Evolutionary conservation across 139 green algal species (phyloP).

Genomic region (Chlorella sorokiniana): DNA sequence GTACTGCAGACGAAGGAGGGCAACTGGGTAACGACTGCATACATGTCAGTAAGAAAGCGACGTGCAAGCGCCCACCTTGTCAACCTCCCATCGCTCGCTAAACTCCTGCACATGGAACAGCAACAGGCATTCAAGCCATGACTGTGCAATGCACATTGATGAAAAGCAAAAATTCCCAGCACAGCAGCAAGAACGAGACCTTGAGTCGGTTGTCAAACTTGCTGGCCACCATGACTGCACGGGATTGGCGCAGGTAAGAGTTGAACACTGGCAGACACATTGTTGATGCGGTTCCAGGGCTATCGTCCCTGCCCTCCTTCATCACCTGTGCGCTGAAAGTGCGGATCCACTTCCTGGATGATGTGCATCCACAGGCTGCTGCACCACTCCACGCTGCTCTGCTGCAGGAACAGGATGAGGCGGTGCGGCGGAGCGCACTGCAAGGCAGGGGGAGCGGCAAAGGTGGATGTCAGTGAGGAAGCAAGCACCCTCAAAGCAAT

Average conservation of each 20-base stretch:
- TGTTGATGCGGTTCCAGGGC: not conserved
- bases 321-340: slow-evolving; percentile 72
- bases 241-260: not conserved
- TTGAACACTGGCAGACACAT: not conserved
- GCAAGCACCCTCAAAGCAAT: not conserved
- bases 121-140: not conserved
- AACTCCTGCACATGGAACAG: slow-evolving; percentile 68
- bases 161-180: not conserved
- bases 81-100: slow-evolving; percentile 90
- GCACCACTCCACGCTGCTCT: slow-evolving; percentile 92
- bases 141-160: not conserved
- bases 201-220: slow-evolving; percentile 98
- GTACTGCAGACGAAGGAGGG: not conserved
- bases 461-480: not conserved
- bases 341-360: slow-evolving; percentile 90
- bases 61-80: no score
- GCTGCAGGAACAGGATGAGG: slow-evolving; percentile 96
- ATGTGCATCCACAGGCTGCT: slow-evolving; percentile 91
- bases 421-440: slow-evolving; percentile 70
- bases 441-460: no score
- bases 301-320: not conserved
- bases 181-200: not conserved
- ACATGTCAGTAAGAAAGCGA: slow-evolving; percentile 88
- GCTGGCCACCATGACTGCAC: slow-evolving; percentile 85
- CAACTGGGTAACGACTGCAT: not conserved